Base-by-base conservation (phyloP, 75 land plant species). In the Picea sitchensis region DNA sequence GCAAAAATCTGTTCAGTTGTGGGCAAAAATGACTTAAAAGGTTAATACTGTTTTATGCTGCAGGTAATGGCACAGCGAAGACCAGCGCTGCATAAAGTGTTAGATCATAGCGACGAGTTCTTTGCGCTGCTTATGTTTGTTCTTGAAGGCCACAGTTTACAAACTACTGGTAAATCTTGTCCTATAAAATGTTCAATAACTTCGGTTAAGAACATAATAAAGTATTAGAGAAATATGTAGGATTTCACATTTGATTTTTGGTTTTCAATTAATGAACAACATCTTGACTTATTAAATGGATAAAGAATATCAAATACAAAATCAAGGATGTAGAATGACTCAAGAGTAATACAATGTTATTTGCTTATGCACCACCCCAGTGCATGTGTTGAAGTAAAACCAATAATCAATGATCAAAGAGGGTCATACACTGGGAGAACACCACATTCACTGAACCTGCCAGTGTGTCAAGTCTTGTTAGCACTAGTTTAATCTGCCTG, bases 51-150 rank as follows among this genome's bases (percentile, higher is more conserved):
- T 31, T 32, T 80, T 41, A 15, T 60, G 59, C 17, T 71, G 61
- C 87, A 96, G 99, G 96, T 96, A n/a, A 80, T 98, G 71, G 99
- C 99, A 26, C 84, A 95, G 79, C 81, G 99, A 73, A 87, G 96
- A 79, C 99, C 99, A 1, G 73, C 95, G 41, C 76, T 98, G 7
- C 99, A 98, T 84, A 89, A 84, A 76, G 86, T 98, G 38, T 83
- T 98, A 75, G 99, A 98, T 81, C 87, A 98, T 80, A 97, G 94
- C 64, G 99, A 98, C 78, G 99, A 98, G 77, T 92, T 87, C 80
- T 98, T 95, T 77, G 87, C 99, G 5, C 86, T 93, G 65, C 87
- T 98, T 58, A 95, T 98, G 99, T 73, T 95, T 79, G 92, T 95
- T 47, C 90, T 97, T 34, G 99, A 98, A 82, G 76, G 89, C 61